Conservation (phyloP, 345 rosid species). For the Lepidium didymum region DNA sequence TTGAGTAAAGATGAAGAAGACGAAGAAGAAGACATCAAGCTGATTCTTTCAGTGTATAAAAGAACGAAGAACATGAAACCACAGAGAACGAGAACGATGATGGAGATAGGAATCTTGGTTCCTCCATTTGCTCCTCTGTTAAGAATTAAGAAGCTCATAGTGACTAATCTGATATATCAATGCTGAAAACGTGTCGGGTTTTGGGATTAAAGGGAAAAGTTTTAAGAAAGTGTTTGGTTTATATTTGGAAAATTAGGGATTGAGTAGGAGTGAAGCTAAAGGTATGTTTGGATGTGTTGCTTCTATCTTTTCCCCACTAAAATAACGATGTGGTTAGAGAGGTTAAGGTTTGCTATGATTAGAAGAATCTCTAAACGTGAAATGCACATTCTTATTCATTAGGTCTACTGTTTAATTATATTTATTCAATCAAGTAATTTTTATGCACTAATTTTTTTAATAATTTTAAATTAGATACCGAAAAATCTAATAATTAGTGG, state of each 20-base stretch:
- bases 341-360: constrained; percentile 21
- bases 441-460: too few species aligned
- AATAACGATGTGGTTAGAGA: constrained; percentile 18
- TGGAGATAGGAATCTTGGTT: constrained; percentile 51
- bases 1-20: constrained; percentile 32
- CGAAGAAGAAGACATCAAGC: constrained; percentile 38
- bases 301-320: constrained; percentile 18
- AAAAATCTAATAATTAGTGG: too few species aligned
- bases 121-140: constrained; percentile 30
- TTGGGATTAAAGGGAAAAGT: constrained; percentile 23
- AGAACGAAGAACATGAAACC: constrained; percentile 51
- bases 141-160: constrained; percentile 41
- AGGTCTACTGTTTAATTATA: neutral
- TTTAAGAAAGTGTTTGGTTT: constrained; percentile 19
- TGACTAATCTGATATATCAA: neutral
- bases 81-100: constrained; percentile 38
- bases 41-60: constrained; percentile 53
- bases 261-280: constrained; percentile 46
- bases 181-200: neutral
- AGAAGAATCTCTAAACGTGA: constrained; percentile 13
- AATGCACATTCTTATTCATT: constrained; percentile 20
- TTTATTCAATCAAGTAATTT: neutral
- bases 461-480: too few species aligned
- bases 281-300: constrained; percentile 27
- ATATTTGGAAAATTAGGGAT: constrained; percentile 25